A percentile compares a stretch with the other conserved stretches of the same genome.
These are phyloP conservation scores for Podospora pseudopauciseta DNA, from an alignment of 495 filamentous ascomycete species.

Conservation along the genomic window DNA sequence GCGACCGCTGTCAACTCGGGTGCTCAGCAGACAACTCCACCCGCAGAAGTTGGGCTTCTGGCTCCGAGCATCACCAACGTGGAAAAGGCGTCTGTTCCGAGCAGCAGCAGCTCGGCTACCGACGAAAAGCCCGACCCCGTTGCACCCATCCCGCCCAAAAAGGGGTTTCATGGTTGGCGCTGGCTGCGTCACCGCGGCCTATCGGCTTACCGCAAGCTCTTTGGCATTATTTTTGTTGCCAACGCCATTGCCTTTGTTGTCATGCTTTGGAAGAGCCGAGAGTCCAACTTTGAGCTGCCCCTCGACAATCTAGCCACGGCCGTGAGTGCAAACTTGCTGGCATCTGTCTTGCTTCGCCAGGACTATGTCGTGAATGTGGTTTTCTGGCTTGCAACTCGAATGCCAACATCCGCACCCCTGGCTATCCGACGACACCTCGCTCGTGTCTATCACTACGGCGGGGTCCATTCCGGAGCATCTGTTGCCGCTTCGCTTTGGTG, in stretches of 20 bases:
- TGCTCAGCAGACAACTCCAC: too few species aligned
- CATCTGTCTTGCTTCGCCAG: constrained; percentile 52
- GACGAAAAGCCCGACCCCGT: constrained; percentile 8
- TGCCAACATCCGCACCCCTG: constrained; percentile 57
- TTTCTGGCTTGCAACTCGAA: constrained; percentile 46
- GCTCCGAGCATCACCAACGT: not conserved
- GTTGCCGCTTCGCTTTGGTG: constrained; percentile 61
- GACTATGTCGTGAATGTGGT: constrained; percentile 62
- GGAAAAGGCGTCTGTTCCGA: constrained; percentile 7
- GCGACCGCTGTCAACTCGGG: too few species aligned
- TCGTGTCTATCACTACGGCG: constrained; percentile 64
- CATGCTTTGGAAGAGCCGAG: constrained; percentile 35
- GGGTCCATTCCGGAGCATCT: constrained; percentile 62
- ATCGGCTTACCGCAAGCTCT: constrained; percentile 14
- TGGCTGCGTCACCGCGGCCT: constrained; percentile 19
- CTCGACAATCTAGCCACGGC: constrained; percentile 38
- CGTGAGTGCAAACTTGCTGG: constrained; percentile 41
- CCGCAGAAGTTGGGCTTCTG: too few species aligned
- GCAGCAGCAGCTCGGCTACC: constrained; percentile 3
- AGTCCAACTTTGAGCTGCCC: constrained; percentile 18
- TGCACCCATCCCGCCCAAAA: not conserved
- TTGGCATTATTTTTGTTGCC: constrained; percentile 21
- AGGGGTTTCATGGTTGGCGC: constrained; percentile 7
- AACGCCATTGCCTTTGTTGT: constrained; percentile 14
- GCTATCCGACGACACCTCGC: constrained; percentile 55